A percentile compares a stretch with the other conserved stretches of the same genome.
These are phyloP conservation scores for Kuraishia floccosa DNA, from an alignment of 805 yeast genomes.

Conservation along the genomic window DNA sequence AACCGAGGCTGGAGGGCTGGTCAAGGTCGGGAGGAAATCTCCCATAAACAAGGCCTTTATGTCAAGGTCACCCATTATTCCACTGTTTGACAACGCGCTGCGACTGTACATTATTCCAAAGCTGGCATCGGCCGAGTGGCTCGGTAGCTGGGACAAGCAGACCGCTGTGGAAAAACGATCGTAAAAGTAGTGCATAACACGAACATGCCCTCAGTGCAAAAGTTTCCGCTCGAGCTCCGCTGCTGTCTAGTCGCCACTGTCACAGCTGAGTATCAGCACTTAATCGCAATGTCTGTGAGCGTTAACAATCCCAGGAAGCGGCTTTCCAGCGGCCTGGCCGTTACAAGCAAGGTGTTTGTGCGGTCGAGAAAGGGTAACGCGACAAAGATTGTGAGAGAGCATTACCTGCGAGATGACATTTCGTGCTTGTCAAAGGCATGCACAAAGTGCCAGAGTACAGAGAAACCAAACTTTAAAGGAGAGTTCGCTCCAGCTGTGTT, in stretches of 20 bases:
- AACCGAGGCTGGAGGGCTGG: constrained; percentile 72
- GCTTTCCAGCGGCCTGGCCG: constrained; percentile 42
- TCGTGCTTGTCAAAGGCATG: constrained; percentile 81
- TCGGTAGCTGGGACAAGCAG: constrained; percentile 51
- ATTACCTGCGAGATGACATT: constrained; percentile 83
- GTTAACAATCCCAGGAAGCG: constrained; percentile 22
- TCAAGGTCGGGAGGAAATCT: constrained; percentile 73
- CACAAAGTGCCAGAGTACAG: constrained; percentile 39
- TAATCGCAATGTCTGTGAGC: background rate
- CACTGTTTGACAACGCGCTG: constrained; percentile 64
- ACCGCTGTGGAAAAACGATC: constrained; percentile 27
- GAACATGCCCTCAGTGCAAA: no score
- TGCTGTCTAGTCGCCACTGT: no score
- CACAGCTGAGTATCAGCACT: no score
- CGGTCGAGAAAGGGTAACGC: constrained; percentile 87
- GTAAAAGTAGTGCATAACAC: background rate
- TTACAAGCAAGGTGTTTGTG: constrained; percentile 84
- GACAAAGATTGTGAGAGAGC: constrained; percentile 86
- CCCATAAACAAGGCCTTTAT: constrained; percentile 53
- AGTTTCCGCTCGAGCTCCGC: no score
- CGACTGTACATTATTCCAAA: constrained; percentile 76
- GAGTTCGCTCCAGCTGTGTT: constrained; percentile 56
- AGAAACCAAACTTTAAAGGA: constrained; percentile 57
- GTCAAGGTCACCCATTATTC: constrained; percentile 52
- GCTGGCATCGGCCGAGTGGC: constrained; percentile 51